Base-by-base conservation (phyloP, 768 basidiomycete species). In the Boletus sensibilis region DNA sequence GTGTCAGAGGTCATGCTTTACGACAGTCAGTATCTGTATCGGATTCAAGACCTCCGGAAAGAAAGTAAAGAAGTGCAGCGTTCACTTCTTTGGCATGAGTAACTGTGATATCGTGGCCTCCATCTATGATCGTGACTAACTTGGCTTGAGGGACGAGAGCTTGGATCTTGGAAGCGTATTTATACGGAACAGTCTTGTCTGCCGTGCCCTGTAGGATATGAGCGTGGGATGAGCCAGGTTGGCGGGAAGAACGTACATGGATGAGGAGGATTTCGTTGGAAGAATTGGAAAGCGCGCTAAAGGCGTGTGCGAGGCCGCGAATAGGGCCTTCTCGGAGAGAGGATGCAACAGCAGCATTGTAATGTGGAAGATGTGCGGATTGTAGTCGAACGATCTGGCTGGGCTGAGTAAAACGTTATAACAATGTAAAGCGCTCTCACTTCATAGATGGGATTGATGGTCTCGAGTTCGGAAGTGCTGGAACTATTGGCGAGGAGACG, bases 261-360 rank as follows among this genome's bases (percentile, higher is more conserved):
- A 90, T 74, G n/a, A 90, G 69, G 37, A 90, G 73, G 7, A 87
- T 81, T 25, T 76, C 72, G 46, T 80, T 78, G 20, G 74, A 72
- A 4, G 74, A 74, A 53, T 82, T 78, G 3, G 76, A 80, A 16
- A 78, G 73, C 0, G 79, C 76, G 27, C 76, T 68, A 61, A 89
- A 89, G 4, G 83, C 74, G 1, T 78, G 68, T 1, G 69, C 71
- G 52, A 85, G 80, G 5, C 87, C 86, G 38, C 88, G 82, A 29
- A 90, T 75, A 14, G 89, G 88, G 1, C 88, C 88, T 38, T 87
- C 81, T 34, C 88, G 80, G 25, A 91, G 74, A 4, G 84, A 88
- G 5, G 88, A 90, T 0, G 88, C 88, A n/a, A 91, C 73, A 0
- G 89, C 89, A 21, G 82, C 79, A 60, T 91, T 89, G 67, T 83